phyloP scores from a whole-genome alignment of 176 grass and related monocot genomes.

The Carex myosuroides region DNA sequence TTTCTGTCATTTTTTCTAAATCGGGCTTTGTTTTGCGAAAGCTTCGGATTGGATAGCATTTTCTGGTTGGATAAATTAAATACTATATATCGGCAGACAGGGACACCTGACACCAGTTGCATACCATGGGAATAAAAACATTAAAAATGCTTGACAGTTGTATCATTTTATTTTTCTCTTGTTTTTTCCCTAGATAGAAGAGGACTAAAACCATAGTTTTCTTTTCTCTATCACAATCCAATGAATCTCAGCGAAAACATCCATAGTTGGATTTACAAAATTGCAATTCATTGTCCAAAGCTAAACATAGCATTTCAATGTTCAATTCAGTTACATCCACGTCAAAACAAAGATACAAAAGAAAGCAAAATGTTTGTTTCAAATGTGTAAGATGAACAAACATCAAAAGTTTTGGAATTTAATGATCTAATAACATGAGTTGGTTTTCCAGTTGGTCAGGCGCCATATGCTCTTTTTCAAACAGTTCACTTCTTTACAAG shows the following conservation, averaged over 20 bases:
- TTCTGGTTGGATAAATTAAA: background rate
- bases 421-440: background rate
- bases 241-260: background rate
- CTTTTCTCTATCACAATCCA: background rate
- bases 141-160: background rate
- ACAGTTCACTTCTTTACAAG: background rate
- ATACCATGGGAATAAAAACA: background rate
- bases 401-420: background rate
- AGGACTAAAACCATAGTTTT: background rate
- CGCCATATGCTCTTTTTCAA: background rate
- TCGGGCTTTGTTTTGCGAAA: background rate
- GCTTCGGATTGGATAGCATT: background rate
- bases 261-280: background rate
- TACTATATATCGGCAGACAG: background rate
- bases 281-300: background rate
- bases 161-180: background rate
- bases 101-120: background rate
- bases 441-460: background rate
- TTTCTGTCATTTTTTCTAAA: constrained; percentile 12
- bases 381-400: background rate
- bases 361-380: background rate
- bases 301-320: background rate
- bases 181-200: too few species aligned
- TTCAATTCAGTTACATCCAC: background rate
- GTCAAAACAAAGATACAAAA: background rate